Percentiles rank a stretch among this genome's conserved stretches.
Evolutionary conservation across 2,329 filamentous ascomycete species (phyloP).

Genomic region (Aspergillus niger): DNA sequence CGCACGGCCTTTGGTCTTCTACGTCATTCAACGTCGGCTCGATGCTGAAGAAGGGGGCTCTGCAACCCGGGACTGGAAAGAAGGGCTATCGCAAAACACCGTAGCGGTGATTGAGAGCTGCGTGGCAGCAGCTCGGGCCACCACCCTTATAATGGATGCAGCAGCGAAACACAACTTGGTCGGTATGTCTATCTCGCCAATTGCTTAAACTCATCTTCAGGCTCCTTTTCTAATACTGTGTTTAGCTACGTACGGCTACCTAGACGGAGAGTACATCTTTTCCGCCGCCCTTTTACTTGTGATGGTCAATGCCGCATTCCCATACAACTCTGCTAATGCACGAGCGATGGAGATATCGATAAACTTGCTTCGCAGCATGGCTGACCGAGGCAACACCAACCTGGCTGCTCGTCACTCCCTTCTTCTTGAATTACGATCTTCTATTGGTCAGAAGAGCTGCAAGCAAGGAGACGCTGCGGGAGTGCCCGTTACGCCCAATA

Average conservation of each 20-base stretch:
- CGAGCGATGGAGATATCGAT: constrained; percentile 52
- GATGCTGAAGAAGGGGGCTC: constrained; percentile 36
- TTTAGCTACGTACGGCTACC: constrained; percentile 59
- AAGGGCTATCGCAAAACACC: constrained; percentile 52
- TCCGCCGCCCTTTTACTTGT: constrained; percentile 57
- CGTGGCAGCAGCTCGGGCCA: constrained; percentile 53
- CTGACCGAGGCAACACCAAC: constrained; percentile 55
- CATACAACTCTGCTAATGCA: constrained; percentile 45
- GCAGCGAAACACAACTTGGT: constrained; percentile 54
- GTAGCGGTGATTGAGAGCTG: constrained; percentile 57
- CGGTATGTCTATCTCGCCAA: constrained; percentile 36
- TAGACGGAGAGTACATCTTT: constrained; percentile 60
- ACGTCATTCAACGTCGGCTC: constrained; percentile 55
- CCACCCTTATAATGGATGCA: constrained; percentile 52
- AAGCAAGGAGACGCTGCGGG: constrained; percentile 2
- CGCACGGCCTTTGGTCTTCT: constrained; percentile 55
- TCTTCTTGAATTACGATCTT: constrained; percentile 39
- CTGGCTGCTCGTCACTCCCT: constrained; percentile 46
- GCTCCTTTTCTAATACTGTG: background rate
- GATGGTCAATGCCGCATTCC: constrained; percentile 58
- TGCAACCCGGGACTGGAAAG: constrained; percentile 49
- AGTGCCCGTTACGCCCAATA: constrained; percentile 19
- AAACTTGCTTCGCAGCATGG: constrained; percentile 53
- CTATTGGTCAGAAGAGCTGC: constrained; percentile 27
- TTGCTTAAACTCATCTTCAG: too few species aligned